Conservation (phyloP, 345 rosid genomes). For the Angophora floribunda region DNA sequence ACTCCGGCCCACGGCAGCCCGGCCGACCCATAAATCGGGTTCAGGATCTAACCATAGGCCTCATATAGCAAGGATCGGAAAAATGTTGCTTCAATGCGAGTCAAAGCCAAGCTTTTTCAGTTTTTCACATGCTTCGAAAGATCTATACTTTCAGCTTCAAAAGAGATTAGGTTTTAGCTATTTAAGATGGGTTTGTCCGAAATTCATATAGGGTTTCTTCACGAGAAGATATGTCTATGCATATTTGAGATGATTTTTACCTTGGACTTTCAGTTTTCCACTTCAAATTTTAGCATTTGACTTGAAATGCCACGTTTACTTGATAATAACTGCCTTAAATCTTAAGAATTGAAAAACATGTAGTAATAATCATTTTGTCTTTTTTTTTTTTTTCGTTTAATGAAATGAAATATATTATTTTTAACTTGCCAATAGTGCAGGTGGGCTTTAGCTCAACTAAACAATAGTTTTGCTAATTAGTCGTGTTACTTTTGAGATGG, state of each 20-base stretch:
- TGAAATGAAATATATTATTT: background rate
- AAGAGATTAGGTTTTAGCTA: background rate
- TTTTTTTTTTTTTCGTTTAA: background rate
- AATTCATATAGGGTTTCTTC: background rate
- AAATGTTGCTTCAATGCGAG: background rate
- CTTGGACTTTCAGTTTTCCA: accelerated
- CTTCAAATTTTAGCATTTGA: background rate
- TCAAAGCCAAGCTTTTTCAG: background rate
- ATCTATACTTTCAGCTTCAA: background rate
- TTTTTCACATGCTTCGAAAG: background rate
- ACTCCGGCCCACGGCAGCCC: slow-evolving; percentile 72
- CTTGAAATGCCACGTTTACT: background rate
- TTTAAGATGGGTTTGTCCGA: background rate
- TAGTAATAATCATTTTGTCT: background rate
- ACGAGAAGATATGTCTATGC: background rate
- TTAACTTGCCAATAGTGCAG: background rate
- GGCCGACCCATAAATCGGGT: slow-evolving; percentile 64
- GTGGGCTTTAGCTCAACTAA: background rate
- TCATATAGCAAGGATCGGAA: background rate
- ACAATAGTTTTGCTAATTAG: background rate
- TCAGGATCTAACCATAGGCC: background rate
- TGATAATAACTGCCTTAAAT: background rate
- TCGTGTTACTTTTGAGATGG: background rate
- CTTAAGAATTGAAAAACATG: background rate
- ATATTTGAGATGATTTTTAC: background rate